phyloP scores from a whole-genome alignment of 2,329 filamentous ascomycete species.

The Calonectria crousiana region DNA sequence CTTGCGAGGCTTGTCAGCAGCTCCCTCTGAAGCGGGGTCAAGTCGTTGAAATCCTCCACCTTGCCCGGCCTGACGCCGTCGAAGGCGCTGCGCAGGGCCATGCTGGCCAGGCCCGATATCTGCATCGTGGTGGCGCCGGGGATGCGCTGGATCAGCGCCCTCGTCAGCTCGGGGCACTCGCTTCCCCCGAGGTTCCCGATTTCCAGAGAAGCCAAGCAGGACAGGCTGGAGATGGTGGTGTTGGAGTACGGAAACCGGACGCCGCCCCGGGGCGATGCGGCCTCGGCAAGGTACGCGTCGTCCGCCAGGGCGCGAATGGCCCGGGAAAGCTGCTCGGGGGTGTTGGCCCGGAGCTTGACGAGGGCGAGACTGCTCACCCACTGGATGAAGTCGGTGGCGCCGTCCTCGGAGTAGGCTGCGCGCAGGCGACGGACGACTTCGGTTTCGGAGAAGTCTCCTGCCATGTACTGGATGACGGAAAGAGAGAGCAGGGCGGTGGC shows the following conservation, averaged over 20 bases:
- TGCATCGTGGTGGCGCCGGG: not conserved
- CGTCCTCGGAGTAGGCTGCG: not conserved
- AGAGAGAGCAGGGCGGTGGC: not conserved
- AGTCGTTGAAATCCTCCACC: not conserved
- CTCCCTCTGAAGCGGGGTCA: not conserved
- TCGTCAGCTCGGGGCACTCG: not conserved
- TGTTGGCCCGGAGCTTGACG: slow-evolving; percentile 4
- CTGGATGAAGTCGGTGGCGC: not conserved
- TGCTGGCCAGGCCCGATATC: not conserved
- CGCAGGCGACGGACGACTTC: not conserved
- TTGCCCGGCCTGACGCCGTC: not conserved
- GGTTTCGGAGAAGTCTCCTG: not conserved
- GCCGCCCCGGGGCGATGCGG: not conserved
- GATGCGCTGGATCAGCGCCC: not conserved
- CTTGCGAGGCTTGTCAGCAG: not conserved
- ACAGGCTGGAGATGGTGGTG: not conserved
- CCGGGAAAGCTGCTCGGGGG: not conserved
- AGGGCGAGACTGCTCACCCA: slow-evolving; percentile 8
- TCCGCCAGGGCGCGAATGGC: not conserved
- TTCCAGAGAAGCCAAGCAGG: not conserved
- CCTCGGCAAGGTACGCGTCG: not conserved
- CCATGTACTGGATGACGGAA: not conserved
- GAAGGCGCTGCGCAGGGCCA: not conserved
- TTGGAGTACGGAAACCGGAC: not conserved
- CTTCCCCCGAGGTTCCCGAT: not conserved